Percentiles rank a stretch among this genome's conserved stretches.
Evolutionary conservation across 192 early-diverging fungal species (phyloP).

Genomic region (Umbelopsis isabellina): DNA sequence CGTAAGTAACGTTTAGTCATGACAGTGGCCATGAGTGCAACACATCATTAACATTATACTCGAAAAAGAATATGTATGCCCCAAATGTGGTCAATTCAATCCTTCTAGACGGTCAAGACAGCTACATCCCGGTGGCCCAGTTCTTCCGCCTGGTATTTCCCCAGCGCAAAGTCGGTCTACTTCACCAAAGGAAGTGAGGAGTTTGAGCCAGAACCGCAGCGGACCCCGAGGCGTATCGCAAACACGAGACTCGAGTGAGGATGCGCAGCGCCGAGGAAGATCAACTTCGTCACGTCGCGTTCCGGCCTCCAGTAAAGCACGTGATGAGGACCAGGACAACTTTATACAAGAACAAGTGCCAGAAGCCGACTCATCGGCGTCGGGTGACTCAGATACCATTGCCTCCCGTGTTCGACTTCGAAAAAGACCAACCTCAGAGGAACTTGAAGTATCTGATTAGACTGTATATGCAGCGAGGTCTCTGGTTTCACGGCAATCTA

Average conservation of each 20-base stretch:
- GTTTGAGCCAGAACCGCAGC: background rate
- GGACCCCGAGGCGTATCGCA: background rate
- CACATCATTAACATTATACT: background rate
- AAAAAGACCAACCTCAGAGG: background rate
- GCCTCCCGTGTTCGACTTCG: constrained; percentile 28
- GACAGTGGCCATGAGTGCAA: background rate
- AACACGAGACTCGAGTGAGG: background rate
- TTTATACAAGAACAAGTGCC: constrained; percentile 9
- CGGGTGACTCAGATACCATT: constrained; percentile 19
- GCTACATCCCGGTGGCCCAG: constrained; percentile 34
- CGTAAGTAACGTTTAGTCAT: constrained; percentile 42
- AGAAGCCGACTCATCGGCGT: background rate
- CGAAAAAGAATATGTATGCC: constrained; percentile 55
- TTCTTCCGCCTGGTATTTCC: constrained; percentile 16
- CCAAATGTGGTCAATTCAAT: constrained; percentile 61
- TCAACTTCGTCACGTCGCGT: background rate
- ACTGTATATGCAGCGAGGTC: background rate
- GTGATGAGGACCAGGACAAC: background rate
- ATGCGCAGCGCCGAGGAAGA: background rate
- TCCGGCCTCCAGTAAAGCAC: background rate
- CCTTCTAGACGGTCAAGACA: constrained; percentile 44
- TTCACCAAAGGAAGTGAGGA: background rate
- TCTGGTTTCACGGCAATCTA: too few relatives aligned
- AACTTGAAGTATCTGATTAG: background rate
- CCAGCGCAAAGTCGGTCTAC: constrained; percentile 9